Evolutionary conservation across 305 asterid genomes (phyloP).

Genomic region (Fraxinus angustifolia): DNA sequence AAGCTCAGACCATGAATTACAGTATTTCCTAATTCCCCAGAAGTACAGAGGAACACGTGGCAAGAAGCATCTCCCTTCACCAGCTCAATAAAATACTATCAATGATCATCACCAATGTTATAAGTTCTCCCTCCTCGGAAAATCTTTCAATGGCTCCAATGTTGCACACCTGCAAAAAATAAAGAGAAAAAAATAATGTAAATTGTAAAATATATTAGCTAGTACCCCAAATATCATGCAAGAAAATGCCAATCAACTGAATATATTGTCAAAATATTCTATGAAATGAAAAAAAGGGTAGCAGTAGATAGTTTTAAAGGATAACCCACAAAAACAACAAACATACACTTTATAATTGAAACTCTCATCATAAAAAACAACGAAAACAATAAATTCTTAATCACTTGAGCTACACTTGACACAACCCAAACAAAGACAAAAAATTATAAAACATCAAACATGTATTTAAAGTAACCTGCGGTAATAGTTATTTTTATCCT

Average conservation of each 20-base stretch:
- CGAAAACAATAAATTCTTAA: not conserved
- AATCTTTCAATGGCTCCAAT: constrained; percentile 7
- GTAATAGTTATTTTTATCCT: constrained; percentile 16
- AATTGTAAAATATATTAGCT: not conserved
- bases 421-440: constrained; percentile 9
- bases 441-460: not conserved
- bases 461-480: constrained; percentile 9
- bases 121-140: not conserved
- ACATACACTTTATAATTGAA: not conserved
- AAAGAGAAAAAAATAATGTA: not conserved
- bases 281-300: not conserved
- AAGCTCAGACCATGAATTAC: not conserved
- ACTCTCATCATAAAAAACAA: not conserved
- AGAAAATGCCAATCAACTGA: not conserved
- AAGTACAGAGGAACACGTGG: not conserved
- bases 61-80: not conserved
- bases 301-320: not conserved
- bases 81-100: not conserved
- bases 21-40: not conserved
- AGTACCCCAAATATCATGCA: not conserved
- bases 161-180: not conserved
- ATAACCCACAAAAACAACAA: not conserved
- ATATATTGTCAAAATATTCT: not conserved
- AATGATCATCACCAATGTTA: not conserved
- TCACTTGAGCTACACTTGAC: constrained; percentile 1